phyloP scores from a whole-genome alignment of 1,139 yeast genomes.

The Yamadazyma aaseri region DNA sequence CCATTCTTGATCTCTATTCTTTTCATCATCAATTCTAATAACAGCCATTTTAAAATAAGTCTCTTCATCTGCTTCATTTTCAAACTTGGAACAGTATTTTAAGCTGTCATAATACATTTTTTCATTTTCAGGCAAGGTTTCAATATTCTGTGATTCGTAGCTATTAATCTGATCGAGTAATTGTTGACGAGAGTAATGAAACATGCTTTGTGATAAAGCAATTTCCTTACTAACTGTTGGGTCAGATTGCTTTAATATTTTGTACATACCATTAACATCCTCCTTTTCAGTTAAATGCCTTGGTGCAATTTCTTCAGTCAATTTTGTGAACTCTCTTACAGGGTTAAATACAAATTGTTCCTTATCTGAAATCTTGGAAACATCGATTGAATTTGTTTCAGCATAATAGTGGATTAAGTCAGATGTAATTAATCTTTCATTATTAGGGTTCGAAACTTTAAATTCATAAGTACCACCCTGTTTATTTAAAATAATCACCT shows the following conservation, averaged over 20 bases:
- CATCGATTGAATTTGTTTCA: conserved; percentile 10
- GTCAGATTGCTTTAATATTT: conserved; percentile 17
- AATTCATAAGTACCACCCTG: conserved; percentile 33
- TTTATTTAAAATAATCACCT: conserved; percentile 27
- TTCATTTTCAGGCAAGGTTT: conserved; percentile 19
- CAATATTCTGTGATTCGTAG: conserved; percentile 15
- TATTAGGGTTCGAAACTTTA: conserved; percentile 21
- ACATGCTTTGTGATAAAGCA: conserved; percentile 20
- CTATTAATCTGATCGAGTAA: conserved; percentile 20
- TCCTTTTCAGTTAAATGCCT: conserved; percentile 19
- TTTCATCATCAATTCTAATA: conserved; percentile 23
- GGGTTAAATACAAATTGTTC: conserved; percentile 21
- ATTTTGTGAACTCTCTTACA: conserved; percentile 18
- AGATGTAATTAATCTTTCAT: conserved; percentile 22
- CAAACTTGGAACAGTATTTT: conserved; percentile 19
- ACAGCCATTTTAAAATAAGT: conserved; percentile 36
- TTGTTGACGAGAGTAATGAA: conserved; percentile 19
- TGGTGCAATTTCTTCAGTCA: conserved; percentile 20
- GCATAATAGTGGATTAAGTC: conserved; percentile 23
- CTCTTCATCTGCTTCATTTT: conserved; percentile 21
- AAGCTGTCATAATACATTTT: conserved; percentile 25
- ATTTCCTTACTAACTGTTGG: conserved; percentile 19
- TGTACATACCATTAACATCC: conserved; percentile 25
- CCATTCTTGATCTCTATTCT: conserved; percentile 29
- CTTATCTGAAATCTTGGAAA: conserved; percentile 13